phyloP scores from a whole-genome alignment of 2,329 filamentous ascomycete species.

The Kalmusia sp. region DNA sequence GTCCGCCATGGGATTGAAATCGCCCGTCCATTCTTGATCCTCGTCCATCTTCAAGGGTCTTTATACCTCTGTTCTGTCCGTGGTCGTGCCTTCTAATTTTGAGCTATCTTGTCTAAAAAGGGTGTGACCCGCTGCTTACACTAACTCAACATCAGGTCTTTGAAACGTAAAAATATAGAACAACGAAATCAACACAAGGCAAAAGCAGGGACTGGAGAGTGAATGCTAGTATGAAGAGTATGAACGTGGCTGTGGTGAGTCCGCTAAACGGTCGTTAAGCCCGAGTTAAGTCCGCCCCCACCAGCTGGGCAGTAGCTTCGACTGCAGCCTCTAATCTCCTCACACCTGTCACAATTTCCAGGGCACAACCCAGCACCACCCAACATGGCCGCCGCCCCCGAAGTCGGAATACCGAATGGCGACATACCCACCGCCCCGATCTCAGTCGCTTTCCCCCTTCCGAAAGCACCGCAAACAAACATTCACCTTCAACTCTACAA shows the following conservation, averaged over 20 bases:
- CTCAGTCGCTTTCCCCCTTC: conserved; percentile 65
- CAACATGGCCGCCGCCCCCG: conserved; percentile 26
- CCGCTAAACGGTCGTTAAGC: conserved; percentile 4
- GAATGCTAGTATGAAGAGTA: too few relatives aligned
- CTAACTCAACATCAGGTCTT: too few relatives aligned
- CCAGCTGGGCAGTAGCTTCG: background rate
- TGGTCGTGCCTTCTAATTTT: too few relatives aligned
- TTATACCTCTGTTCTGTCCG: background rate
- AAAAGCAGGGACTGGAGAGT: too few relatives aligned
- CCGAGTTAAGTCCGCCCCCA: conserved; percentile 6
- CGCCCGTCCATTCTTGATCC: conserved; percentile 61
- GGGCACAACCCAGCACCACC: background rate
- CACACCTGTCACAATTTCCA: background rate
- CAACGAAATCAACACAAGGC: too few relatives aligned
- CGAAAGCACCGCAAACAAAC: conserved; percentile 62
- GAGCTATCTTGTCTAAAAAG: too few relatives aligned
- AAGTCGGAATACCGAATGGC: conserved; percentile 19
- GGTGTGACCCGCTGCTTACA: too few relatives aligned
- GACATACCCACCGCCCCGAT: conserved; percentile 49
- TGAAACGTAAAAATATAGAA: too few relatives aligned
- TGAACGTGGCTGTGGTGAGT: background rate
- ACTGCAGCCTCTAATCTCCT: background rate
- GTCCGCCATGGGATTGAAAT: conserved; percentile 73
- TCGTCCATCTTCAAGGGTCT: conserved; percentile 24
- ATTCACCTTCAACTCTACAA: conserved; percentile 66